Conservation (phyloP, 192 early-diverging fungal species). For the Linnemannia zychae region DNA sequence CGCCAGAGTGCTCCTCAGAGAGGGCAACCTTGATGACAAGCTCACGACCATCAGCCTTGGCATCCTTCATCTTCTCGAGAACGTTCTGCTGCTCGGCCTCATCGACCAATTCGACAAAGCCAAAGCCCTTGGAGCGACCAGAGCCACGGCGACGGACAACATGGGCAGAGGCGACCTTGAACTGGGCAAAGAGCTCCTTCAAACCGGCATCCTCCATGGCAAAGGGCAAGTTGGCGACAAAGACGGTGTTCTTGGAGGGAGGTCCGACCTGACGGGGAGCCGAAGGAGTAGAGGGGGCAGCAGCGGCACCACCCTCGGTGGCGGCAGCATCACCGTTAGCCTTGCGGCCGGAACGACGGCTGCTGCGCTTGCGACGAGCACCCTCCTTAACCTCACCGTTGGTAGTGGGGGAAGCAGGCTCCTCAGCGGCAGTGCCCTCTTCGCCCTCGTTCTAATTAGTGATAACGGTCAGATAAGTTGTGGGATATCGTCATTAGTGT, state of each 20-base stretch:
- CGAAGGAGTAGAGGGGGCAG: conserved; percentile 48
- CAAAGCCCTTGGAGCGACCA: conserved; percentile 93
- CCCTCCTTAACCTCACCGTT: conserved; percentile 48
- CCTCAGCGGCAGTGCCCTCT: conserved; percentile 39
- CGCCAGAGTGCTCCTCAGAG: conserved; percentile 61
- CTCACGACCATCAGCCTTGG: conserved; percentile 74
- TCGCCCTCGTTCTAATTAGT: conserved; percentile 45
- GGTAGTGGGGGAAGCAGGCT: conserved; percentile 36
- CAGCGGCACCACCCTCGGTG: conserved; percentile 51
- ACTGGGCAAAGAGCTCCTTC: conserved; percentile 78
- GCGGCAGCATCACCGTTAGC: conserved; percentile 44
- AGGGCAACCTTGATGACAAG: conserved; percentile 75
- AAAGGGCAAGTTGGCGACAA: conserved; percentile 88
- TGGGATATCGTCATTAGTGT: background rate
- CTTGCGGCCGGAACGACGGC: conserved; percentile 30
- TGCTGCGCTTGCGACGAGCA: conserved; percentile 34
- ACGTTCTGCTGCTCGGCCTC: conserved; percentile 85
- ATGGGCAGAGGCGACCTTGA: conserved; percentile 79
- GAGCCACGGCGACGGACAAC: conserved; percentile 76
- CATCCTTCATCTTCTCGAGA: conserved; percentile 71
- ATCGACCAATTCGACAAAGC: conserved; percentile 89
- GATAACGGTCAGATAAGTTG: background rate
- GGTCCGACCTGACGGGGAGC: conserved; percentile 60
- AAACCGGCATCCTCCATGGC: conserved; percentile 77
- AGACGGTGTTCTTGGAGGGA: conserved; percentile 78